Evolutionary conservation across 1,139 yeast species (phyloP).

Genomic region (Debaryomyces subglobosus): DNA sequence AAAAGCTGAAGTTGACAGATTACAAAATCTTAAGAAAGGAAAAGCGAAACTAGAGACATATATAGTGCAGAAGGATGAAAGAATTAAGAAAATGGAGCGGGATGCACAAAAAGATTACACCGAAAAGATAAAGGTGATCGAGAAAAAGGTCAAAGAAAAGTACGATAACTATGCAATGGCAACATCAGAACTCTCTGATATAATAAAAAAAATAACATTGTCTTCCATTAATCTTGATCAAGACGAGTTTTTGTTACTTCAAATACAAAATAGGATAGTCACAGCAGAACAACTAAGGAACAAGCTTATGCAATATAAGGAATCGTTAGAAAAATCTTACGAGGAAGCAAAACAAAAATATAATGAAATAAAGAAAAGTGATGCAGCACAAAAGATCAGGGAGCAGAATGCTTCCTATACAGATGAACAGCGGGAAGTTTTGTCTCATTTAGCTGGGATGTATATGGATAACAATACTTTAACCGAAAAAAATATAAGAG

Average conservation of each 20-base stretch:
- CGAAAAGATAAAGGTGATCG: constrained; percentile 27
- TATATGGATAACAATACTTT: constrained; percentile 49
- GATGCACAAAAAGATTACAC: constrained; percentile 33
- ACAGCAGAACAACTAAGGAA: constrained; percentile 34
- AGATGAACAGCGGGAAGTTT: constrained; percentile 43
- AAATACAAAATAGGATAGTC: constrained; percentile 36
- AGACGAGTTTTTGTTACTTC: constrained; percentile 27
- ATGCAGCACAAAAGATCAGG: constrained; percentile 46
- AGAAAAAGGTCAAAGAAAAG: constrained; percentile 28
- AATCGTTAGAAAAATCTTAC: constrained; percentile 33
- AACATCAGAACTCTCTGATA: constrained; percentile 17
- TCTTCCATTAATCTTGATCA: constrained; percentile 25
- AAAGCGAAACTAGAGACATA: constrained; percentile 24
- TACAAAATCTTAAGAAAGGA: constrained; percentile 16
- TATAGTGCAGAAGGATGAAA: constrained; percentile 25
- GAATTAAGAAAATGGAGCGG: constrained; percentile 27
- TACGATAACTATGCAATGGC: constrained; percentile 22
- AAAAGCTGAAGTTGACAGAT: constrained; percentile 10
- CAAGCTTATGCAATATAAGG: constrained; percentile 38
- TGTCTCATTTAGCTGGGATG: constrained; percentile 46
- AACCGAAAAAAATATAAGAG: constrained; percentile 37
- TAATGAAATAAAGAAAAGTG: constrained; percentile 47
- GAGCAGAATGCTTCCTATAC: constrained; percentile 42
- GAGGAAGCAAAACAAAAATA: constrained; percentile 44
- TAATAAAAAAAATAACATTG: constrained; percentile 24